These are phyloP conservation scores for Diversispora eburnea DNA, from an alignment of 192 early-diverging fungal genomes.

Conservation along the genomic window DNA sequence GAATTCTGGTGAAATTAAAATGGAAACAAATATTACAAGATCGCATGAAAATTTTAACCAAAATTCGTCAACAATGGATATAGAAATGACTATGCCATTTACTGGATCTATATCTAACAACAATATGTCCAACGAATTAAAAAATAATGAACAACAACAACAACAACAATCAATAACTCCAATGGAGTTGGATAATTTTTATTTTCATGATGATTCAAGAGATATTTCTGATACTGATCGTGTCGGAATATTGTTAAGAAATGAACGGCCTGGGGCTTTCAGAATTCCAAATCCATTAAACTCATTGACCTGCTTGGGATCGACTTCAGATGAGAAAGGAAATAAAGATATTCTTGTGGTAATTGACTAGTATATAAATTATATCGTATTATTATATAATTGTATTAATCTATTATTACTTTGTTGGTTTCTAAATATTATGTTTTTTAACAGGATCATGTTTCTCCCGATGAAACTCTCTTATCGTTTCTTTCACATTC, in stretches of 20 bases:
- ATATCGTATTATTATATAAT: neutral
- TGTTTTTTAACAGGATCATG: neutral
- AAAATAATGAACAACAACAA: neutral
- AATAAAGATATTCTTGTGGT: slow-evolving; percentile 16
- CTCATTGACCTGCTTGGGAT: neutral
- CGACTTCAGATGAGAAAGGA: slow-evolving; percentile 5
- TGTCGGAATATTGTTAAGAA: slow-evolving; percentile 14
- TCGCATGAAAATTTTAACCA: no score
- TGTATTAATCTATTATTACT: neutral
- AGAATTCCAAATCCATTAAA: neutral
- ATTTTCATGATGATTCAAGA: slow-evolving; percentile 10
- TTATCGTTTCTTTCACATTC: neutral
- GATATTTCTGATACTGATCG: slow-evolving; percentile 16
- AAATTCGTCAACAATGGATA: neutral
- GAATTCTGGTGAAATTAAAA: no score
- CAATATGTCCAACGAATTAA: neutral
- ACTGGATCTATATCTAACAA: neutral
- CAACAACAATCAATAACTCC: neutral
- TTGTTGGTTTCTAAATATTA: no score
- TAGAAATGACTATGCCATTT: neutral
- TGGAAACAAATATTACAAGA: no score
- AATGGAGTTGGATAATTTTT: slow-evolving; percentile 19
- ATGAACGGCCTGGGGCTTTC: slow-evolving; percentile 21
- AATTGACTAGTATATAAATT: slow-evolving; percentile 1
- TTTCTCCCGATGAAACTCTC: slow-evolving; percentile 25